A percentile compares a stretch with the other conserved stretches of the same genome.
These are phyloP conservation scores for Ceratocystis diversiconidia DNA, from an alignment of 2,329 filamentous ascomycete species.

Conservation along the genomic window DNA sequence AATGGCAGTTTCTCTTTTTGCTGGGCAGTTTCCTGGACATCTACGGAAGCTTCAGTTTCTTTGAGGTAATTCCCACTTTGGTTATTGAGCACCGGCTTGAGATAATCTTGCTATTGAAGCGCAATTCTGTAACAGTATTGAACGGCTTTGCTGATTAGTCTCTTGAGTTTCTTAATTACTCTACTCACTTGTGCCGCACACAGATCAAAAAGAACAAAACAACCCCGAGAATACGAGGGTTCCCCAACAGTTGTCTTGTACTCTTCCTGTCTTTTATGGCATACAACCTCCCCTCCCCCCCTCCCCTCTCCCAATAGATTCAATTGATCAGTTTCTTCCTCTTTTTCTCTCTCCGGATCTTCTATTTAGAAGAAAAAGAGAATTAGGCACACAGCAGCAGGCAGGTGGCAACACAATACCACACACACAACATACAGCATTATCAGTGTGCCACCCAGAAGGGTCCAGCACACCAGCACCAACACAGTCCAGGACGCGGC, in stretches of 20 bases:
- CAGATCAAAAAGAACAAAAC: background rate
- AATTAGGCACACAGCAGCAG: background rate
- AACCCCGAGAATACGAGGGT: background rate
- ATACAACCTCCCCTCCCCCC: too few relatives aligned
- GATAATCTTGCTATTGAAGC: background rate
- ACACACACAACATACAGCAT: background rate
- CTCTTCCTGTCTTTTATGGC: background rate
- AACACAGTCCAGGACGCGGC: background rate
- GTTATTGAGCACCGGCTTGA: background rate
- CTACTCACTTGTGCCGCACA: background rate
- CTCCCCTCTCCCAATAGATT: too few relatives aligned
- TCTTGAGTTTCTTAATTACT: background rate
- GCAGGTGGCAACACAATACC: background rate
- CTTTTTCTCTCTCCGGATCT: too few relatives aligned
- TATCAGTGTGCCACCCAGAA: background rate
- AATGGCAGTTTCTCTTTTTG: background rate
- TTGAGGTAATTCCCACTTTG: background rate
- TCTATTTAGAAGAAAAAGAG: background rate
- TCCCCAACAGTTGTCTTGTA: conserved; percentile 3
- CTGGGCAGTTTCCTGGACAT: background rate
- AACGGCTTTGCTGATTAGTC: background rate
- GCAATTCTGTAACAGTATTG: too few relatives aligned
- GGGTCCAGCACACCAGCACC: background rate
- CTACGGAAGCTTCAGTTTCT: background rate
- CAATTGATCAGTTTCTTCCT: too few relatives aligned